Evolutionary conservation across 371 early-diverging fungal genomes (phyloP), one percentile per base, ranked within the genome.

Genomic region (Dinochytrium kinnereticum): DNA sequence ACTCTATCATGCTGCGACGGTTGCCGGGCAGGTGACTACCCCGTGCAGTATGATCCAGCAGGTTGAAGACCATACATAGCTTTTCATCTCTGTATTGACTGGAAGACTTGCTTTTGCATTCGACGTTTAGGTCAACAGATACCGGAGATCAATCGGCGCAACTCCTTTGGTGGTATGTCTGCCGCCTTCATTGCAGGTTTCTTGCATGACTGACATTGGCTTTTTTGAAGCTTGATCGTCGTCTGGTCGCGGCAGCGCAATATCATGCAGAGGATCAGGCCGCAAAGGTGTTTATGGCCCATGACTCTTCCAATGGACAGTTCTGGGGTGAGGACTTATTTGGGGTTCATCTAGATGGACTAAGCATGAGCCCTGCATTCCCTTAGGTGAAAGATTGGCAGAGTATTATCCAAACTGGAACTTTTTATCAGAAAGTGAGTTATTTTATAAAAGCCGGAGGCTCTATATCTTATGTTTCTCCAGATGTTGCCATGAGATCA

Each of bases 391-490:
- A 10, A 31, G 61, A 36, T 13, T 61, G 7, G 36, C 30, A 13
- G 61, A 61, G 24, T 66, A 66, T 44, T 66, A 40, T 30, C 66
- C 66, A 13, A 24, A 40, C 44, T 66, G 49, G 38, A 66, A 37
- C 28, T 44, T 66, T 30, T 34, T 61, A 13, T 66, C 44, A 2
- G 66, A 66, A 44, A 66, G 66, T 66, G 28, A 40, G 34, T 19
- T 33, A 10, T 57, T 30, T 13, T 57, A n/a, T n/a, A 17, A 24
- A 24, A 13, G 10, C 17, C 57, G 7, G 7, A 13, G 57, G 26
- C 7, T 37, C 31, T 19, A 24, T 13, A 19, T 37, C 64, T 36
- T 64, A 13, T 64, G 26, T 64, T 15, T 64, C 37, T 34, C 13
- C 5, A 66, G 66, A 66, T 37, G 66, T 66, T 28, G 66, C 66